Evolutionary conservation across 441 rosid species (phyloP), one percentile per base, ranked within the genome.

Genomic region (Erodium moschatum): DNA sequence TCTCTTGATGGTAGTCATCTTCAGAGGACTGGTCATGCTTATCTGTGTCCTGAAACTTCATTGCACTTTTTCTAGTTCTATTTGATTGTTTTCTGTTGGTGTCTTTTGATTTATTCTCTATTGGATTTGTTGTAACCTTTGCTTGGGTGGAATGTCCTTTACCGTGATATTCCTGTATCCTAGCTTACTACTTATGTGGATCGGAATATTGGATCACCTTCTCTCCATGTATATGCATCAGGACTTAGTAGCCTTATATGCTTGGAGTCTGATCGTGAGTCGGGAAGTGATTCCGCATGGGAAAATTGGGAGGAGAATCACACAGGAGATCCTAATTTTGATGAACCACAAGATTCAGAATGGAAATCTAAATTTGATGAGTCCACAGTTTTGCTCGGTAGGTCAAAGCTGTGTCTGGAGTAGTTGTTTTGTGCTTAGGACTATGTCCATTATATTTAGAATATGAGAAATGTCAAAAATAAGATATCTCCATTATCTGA

Each of bases 241-340:
- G 91, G 83, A 80, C 31, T 64, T 60, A 80, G 74, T 75, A 72
- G 86, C 63, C 54, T 85, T 65, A 76, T 88, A 69, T 81, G 86
- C 73, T 78, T 94, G 81, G 97, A 88, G 77, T 86, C 90, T 66
- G 96, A 91, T 65, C 77, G 79, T 58, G 89, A 87, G 70, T 76
- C 84, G 18, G 85, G 77, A 68, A 69, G 72, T 68, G 79, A 63
- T 65, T 67, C 66, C 19, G 40, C 63, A 77, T 74, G 66, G 80
- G 75, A 75, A 69, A 77, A 69, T 42, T 67, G 58, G 74, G 66
- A 78, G 73, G 79, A 72, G 72, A 75, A 79, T 72, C 79, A 72
- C 63, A 31, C 75, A 4, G 29, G 60, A 56, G 64, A 35, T 77
- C 71, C 72, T 62, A 67, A 44, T 69, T 66, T 69, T 69, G 80